Evolutionary conservation across 208 protist species (phyloP), one percentile per base, ranked within the genome.

Genomic region (Leishmania arabica): DNA sequence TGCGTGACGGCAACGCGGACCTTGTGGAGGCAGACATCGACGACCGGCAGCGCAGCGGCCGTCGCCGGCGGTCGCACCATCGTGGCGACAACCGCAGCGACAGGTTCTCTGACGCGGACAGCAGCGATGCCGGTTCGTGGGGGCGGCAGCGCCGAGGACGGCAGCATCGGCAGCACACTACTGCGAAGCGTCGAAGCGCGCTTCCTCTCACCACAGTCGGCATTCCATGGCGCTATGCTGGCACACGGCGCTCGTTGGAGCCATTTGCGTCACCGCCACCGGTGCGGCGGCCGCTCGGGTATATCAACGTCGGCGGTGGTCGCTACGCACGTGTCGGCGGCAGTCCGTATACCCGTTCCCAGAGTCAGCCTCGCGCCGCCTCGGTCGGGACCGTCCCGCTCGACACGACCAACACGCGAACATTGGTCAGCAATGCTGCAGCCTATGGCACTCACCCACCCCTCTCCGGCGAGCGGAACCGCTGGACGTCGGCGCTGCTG

Each of bases 201-300:
- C 66, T 75, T 7, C 70, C 83, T 54, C 58, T 78, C 76, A 82
- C 78, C 56, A 80, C 86, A 8, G 37, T 88, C 13, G 87, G 85
- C 17, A 83, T 89, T 34, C 89, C 92, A 27, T 95, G 92, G 92
- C 90, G 90, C 24, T 91, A 90, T 79, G 82, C 80, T 15, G 79
- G 83, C 21, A 31, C 58, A 15, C 69, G 79, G 24, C 62, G 76
- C 19, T 42, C 72, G 11, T 79, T 56, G 40, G 82, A 83, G 40
- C 77, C 85, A 17, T 85, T 88, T 54, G 82, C 81, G 8, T 72
- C 83, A 19, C 73, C 89, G 17, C 77, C 92, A 47, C 82, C 82
- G 37, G 60, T 96, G 7, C 79, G 85, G 27, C 87, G 90, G 11
- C 92, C 92, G 24, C 85, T 96, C 17, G 92, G 92, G 11, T 91